Evolutionary conservation across 768 basidiomycete genomes (phyloP).

Genomic region (Pleurotus cornucopiae): DNA sequence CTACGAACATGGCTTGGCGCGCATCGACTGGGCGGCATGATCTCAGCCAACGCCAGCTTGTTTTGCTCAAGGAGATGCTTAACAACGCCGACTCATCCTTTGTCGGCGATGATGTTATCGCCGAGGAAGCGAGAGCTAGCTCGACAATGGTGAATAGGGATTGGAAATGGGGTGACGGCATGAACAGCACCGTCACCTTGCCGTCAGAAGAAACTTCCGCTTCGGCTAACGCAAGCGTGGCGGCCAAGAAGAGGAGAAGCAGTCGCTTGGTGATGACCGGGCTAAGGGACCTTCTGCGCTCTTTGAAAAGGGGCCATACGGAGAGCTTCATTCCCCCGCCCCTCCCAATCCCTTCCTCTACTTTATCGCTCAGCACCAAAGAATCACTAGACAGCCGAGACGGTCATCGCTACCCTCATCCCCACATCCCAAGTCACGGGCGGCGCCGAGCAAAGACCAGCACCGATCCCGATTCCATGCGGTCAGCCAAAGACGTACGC

Average conservation of each 20-base stretch:
- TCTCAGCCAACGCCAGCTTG: constrained; percentile 76
- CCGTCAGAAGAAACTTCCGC: constrained; percentile 58
- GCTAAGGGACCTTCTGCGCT: constrained; percentile 68
- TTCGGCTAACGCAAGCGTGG: constrained; percentile 14
- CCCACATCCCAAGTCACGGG: constrained; percentile 26
- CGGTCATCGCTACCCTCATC: constrained; percentile 30
- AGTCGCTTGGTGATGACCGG: constrained; percentile 64
- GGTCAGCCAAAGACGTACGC: constrained; percentile 28
- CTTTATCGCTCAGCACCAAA: constrained; percentile 58
- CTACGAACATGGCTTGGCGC: constrained; percentile 54
- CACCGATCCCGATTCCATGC: constrained; percentile 47
- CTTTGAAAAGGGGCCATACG: constrained; percentile 50
- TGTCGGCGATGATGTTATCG: constrained; percentile 17
- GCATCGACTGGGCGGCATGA: constrained; percentile 83
- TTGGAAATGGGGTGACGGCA: constrained; percentile 75
- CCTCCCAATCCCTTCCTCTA: constrained; percentile 26
- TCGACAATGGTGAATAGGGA: constrained; percentile 42
- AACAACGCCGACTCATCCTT: constrained; percentile 32
- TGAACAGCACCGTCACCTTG: constrained; percentile 73
- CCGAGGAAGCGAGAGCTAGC: constrained; percentile 19
- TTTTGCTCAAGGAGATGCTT: constrained; percentile 78
- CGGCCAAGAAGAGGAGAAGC: constrained; percentile 47
- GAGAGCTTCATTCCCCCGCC: constrained; percentile 20
- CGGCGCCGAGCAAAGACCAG: constrained; percentile 50
- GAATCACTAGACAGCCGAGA: constrained; percentile 38